These are phyloP conservation scores for Immersiporthe knoxdaviesiana DNA, from an alignment of 2,329 filamentous ascomycete species.

Conservation along the genomic window DNA sequence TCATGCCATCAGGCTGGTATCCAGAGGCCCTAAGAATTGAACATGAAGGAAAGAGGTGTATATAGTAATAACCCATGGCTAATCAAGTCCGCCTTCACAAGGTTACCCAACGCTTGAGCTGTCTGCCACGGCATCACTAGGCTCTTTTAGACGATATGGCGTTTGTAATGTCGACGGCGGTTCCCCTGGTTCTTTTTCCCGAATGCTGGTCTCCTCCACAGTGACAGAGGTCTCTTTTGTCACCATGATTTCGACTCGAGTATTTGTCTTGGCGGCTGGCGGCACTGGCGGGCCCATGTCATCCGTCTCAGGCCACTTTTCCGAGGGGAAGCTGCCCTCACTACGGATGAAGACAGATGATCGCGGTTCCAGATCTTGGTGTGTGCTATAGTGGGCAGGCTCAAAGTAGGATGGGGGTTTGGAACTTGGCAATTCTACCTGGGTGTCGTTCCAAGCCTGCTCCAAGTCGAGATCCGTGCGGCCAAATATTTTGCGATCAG, in stretches of 20 bases:
- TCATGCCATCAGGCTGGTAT: background rate
- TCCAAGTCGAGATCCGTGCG: conserved; percentile 23
- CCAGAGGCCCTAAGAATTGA: background rate
- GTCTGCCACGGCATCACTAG: background rate
- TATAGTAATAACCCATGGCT: background rate
- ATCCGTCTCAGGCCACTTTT: background rate
- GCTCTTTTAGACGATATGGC: background rate
- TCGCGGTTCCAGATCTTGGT: background rate
- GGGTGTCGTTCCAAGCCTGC: conserved; percentile 15
- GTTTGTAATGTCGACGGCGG: conserved; percentile 5
- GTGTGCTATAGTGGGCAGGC: conserved; percentile 10
- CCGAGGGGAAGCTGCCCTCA: background rate
- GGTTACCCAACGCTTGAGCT: background rate
- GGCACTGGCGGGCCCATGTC: background rate
- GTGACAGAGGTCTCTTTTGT: conserved; percentile 21
- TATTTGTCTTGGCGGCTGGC: background rate
- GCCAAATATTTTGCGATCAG: conserved; percentile 13
- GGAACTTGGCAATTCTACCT: conserved; percentile 5
- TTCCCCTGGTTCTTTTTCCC: background rate
- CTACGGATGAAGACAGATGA: background rate
- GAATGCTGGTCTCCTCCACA: background rate
- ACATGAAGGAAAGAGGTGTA: background rate
- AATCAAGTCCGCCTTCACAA: background rate
- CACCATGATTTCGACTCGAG: conserved; percentile 18
- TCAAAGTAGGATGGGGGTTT: background rate